Conservation (phyloP, 495 filamentous ascomycete species). For the Hypoxylon trugodes region DNA sequence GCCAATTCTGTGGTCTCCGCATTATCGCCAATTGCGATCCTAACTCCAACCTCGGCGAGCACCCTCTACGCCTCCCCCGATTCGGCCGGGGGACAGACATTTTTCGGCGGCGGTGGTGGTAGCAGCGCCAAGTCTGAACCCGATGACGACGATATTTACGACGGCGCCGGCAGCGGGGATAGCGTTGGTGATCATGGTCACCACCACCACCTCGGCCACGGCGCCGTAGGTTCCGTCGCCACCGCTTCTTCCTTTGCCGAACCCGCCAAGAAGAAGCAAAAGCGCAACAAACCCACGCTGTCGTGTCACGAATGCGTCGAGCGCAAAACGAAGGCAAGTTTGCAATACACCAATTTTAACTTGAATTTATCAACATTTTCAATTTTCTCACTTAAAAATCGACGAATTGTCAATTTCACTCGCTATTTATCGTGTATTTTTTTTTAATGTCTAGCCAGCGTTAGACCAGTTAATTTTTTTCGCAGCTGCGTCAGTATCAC, state of each 20-base stretch:
- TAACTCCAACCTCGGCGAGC: constrained; percentile 46
- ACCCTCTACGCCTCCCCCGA: constrained; percentile 54
- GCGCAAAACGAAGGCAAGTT: constrained; percentile 71
- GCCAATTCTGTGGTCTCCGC: constrained; percentile 17
- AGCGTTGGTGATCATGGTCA: too few relatives aligned
- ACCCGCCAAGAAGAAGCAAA: constrained; percentile 68
- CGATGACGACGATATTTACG: constrained; percentile 46
- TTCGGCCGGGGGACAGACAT: constrained; percentile 37
- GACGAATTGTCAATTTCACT: constrained; percentile 4
- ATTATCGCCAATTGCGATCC: constrained; percentile 38
- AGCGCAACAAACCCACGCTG: constrained; percentile 77
- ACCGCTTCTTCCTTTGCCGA: constrained; percentile 40
- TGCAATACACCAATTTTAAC: neutral
- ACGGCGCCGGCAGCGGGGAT: constrained; percentile 36
- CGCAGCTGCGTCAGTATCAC: constrained; percentile 41
- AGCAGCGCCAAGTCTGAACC: constrained; percentile 46
- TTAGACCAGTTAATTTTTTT: constrained; percentile 20
- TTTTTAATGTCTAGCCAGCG: constrained; percentile 25
- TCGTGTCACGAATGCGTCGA: constrained; percentile 77
- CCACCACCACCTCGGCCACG: too few relatives aligned
- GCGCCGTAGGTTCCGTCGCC: too few relatives aligned
- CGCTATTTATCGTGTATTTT: constrained; percentile 9
- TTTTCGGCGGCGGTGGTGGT: too few relatives aligned
- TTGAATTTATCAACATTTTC: neutral
- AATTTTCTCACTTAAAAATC: neutral